Evolutionary conservation across 164 flowering plant species (phyloP), one percentile per base, ranked within the genome.

Genomic region (Paratinospora sagittata): DNA sequence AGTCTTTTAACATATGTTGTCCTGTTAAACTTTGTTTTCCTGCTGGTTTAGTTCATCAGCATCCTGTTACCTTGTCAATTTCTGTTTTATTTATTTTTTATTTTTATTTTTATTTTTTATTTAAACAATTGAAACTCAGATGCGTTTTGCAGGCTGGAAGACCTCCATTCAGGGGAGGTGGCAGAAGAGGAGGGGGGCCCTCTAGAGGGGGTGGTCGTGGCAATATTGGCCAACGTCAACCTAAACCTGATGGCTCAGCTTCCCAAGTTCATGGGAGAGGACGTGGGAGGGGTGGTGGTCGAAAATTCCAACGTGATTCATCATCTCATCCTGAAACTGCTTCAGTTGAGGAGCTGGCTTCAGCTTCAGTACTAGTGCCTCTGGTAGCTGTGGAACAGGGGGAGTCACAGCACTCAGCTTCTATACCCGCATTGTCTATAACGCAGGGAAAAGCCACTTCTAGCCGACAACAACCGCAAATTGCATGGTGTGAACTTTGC

Each of bases 401-500:
- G 8, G 72, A 69, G 68, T 26, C 4, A 4, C 34, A 30, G 34
- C 34, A 30, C 4, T 30, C 34, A 4, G 34, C 34, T 2, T 4
- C 34, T 30, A 2, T 30, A 4, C 34, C 34, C 4, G 2, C 24
- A 49, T 63, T 77, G 60, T 70, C 61, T 61, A 11, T n/a, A 9
- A 67, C 72, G 37, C 73, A 37, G 5, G 68, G 65, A 61, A 73
- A 39, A 34, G 70, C 70, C 16, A 41, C 76, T 43, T 67, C 82
- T 63, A 33, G 11, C 33, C 58, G 68, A 45, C 77, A 39, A 47
- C 79, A 81, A 43, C 80, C 77, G 3, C 78, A 69, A 24, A 72
- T 71, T 57, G 82, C 81, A 6, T 84, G 87, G 85, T 87, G 93
- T 77, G 90, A 86, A 71, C 81, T 89, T 34, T 89, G 93, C 65